Percentiles rank a stretch among this genome's conserved stretches.
phyloP scores from a whole-genome alignment of 768 basidiomycete genomes.

The Cubamyces lactineus region DNA sequence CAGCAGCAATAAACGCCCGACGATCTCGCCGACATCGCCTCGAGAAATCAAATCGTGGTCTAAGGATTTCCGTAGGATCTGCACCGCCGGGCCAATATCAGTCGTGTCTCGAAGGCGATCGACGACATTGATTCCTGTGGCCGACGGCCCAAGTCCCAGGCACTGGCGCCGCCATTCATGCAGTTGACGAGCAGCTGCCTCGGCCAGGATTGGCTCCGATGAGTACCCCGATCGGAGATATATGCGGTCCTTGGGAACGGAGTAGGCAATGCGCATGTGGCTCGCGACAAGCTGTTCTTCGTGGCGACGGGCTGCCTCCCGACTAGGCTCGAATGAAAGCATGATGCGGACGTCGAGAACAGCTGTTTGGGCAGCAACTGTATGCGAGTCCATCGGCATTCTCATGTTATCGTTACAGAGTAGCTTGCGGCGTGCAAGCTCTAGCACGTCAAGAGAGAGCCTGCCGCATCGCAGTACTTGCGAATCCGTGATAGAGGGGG shows the following conservation, averaged over 20 bases:
- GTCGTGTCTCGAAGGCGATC: background rate
- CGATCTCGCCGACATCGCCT: conserved; percentile 32
- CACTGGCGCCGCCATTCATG: background rate
- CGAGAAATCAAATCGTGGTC: conserved; percentile 20
- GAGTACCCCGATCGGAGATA: conserved; percentile 36
- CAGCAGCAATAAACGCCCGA: conserved; percentile 31
- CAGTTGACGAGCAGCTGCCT: conserved; percentile 33
- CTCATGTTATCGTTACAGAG: background rate
- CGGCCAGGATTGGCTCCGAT: conserved; percentile 41
- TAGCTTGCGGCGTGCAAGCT: conserved; percentile 9
- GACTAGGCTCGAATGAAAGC: conserved; percentile 24
- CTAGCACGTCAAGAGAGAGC: background rate
- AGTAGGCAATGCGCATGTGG: conserved; percentile 35
- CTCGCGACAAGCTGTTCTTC: conserved; percentile 30
- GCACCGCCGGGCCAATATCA: too few relatives aligned
- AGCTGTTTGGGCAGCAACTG: background rate
- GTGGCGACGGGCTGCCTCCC: background rate
- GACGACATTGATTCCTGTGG: background rate
- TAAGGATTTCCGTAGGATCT: conserved; percentile 10
- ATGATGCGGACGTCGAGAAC: conserved; percentile 20
- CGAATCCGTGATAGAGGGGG: too few relatives aligned
- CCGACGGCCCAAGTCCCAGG: background rate
- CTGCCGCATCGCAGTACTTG: background rate
- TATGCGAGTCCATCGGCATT: background rate
- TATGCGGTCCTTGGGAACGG: conserved; percentile 30